Percentiles rank a stretch among this genome's conserved stretches.
Conservation (phyloP, 2,329 filamentous ascomycete species). For the Stagonosporopsis vannaccii region DNA sequence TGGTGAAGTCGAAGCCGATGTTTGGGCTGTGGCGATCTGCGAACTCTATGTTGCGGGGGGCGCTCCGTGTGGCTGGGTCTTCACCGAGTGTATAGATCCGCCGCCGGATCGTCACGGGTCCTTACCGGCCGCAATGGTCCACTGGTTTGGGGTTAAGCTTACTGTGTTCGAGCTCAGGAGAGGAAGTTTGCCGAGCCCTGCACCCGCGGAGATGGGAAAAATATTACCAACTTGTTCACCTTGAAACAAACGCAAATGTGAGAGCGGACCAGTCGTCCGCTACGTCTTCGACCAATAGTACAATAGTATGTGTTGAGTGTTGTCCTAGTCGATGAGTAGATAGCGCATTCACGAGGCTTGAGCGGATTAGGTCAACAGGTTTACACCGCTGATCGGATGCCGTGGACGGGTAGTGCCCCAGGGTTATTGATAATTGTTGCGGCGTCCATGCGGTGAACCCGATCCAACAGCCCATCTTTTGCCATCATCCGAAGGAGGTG, state of each 20-base stretch:
- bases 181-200: constrained; percentile 10
- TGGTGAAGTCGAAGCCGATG: background rate
- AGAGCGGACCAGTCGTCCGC: background rate
- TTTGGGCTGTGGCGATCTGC: constrained; percentile 6
- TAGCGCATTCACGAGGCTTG: background rate
- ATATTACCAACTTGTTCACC: background rate
- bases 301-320: background rate
- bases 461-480: background rate
- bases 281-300: background rate
- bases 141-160: constrained; percentile 1
- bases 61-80: background rate
- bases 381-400: background rate
- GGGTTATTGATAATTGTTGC: background rate
- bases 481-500: background rate
- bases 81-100: constrained; percentile 1
- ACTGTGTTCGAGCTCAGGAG: background rate
- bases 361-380: background rate
- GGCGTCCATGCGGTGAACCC: background rate
- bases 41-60: constrained; percentile 2
- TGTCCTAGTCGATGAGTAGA: background rate
- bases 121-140: background rate
- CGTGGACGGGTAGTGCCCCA: background rate
- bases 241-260: background rate
- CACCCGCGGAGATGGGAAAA: background rate
- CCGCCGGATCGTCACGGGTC: constrained; percentile 1